These are phyloP conservation scores for Seiridium cupressi DNA, from an alignment of 2,329 filamentous ascomycete species.

Conservation along the genomic window DNA sequence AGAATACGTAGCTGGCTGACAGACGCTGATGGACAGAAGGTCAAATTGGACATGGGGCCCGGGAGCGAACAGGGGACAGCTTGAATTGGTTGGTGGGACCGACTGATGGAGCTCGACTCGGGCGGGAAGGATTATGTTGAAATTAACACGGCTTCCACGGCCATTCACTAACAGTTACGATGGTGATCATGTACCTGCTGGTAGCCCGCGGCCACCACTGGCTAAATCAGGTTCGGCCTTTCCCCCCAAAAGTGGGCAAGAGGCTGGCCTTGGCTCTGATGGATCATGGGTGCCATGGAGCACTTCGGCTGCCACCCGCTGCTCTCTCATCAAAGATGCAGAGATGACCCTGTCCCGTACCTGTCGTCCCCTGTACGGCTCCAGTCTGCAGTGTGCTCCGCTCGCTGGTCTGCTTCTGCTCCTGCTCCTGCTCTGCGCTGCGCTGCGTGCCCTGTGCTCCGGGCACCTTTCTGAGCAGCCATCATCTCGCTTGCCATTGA, in stretches of 20 bases:
- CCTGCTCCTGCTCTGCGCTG: no score
- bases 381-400: neutral
- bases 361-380: neutral
- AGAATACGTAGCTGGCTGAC: no score
- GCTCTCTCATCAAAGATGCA: neutral
- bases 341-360: neutral
- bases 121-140: neutral
- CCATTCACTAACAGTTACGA: neutral
- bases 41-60: neutral
- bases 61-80: conserved; percentile 2
- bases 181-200: neutral
- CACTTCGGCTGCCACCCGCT: conserved; percentile 1
- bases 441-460: conserved; percentile 32
- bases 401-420: neutral
- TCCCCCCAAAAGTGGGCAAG: conserved; percentile 3
- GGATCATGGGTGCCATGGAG: conserved; percentile 1
- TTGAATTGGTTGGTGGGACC: conserved; percentile 5
- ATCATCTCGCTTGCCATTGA: conserved; percentile 52
- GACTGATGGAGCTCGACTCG: neutral
- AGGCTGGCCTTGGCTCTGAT: neutral
- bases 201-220: no score
- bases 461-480: conserved; percentile 23
- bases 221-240: neutral
- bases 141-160: neutral
- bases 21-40: neutral